Percentiles rank a stretch among this genome's conserved stretches.
phyloP scores from a whole-genome alignment of 495 filamentous ascomycete species.

The Aspergillus diversus region DNA sequence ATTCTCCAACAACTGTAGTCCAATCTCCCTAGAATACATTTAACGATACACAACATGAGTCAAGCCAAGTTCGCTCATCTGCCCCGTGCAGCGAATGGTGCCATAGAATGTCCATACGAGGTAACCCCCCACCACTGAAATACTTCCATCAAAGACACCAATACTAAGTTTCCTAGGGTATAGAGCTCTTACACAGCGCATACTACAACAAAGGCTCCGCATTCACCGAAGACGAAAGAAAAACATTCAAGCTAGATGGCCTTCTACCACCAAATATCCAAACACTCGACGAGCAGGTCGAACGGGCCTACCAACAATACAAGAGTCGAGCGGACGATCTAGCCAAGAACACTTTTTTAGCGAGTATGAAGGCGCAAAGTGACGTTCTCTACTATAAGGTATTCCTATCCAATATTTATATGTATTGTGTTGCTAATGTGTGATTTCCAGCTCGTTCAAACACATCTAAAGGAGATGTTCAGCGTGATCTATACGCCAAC shows the following conservation, averaged over 20 bases:
- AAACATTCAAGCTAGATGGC: constrained; percentile 69
- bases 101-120: constrained; percentile 35
- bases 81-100: constrained; percentile 64
- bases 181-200: background rate
- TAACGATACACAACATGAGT: no score
- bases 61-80: constrained; percentile 52
- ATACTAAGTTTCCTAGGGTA: background rate
- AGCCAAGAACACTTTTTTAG: constrained; percentile 82
- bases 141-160: background rate
- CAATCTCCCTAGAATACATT: no score
- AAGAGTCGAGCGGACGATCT: constrained; percentile 59
- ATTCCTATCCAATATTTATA: background rate
- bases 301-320: constrained; percentile 83
- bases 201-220: constrained; percentile 76
- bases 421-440: background rate
- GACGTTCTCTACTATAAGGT: constrained; percentile 75
- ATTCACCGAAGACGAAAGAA: constrained; percentile 69
- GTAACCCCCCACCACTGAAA: constrained; percentile 12
- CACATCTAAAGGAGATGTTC: constrained; percentile 83
- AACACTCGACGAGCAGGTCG: constrained; percentile 77
- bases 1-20: no score
- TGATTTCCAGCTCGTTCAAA: constrained; percentile 55
- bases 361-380: constrained; percentile 81
- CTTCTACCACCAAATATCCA: constrained; percentile 73
- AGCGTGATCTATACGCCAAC: constrained; percentile 88